phyloP scores from a whole-genome alignment of 768 basidiomycete species.

The Suillus americanus region DNA sequence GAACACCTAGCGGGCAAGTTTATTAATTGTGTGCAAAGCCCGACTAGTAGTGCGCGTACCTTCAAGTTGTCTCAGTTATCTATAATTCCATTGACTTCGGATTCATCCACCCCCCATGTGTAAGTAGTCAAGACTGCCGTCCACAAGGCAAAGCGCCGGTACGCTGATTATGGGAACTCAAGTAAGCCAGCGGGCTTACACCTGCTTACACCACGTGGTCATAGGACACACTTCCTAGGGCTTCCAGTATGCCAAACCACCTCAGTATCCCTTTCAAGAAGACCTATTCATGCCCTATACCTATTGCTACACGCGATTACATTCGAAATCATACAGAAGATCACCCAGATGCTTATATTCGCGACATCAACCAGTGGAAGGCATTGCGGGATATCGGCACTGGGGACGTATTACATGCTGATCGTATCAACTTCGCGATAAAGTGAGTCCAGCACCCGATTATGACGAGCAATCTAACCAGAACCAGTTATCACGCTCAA shows the following conservation, averaged over 20 bases:
- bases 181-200: too few species aligned
- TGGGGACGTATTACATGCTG: conserved; percentile 51
- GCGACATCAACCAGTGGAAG: conserved; percentile 75
- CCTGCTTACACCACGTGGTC: too few species aligned
- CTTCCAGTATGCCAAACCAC: conserved; percentile 62
- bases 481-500: conserved; percentile 85
- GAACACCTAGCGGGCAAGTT: not conserved
- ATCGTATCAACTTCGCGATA: conserved; percentile 50
- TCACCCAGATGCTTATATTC: conserved; percentile 83
- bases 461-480: conserved; percentile 9
- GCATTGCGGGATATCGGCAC: conserved; percentile 55
- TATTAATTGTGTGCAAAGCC: not conserved
- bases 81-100: not conserved
- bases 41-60: not conserved
- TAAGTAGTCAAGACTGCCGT: too few species aligned
- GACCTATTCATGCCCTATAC: conserved; percentile 56
- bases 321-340: conserved; percentile 66
- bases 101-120: not conserved
- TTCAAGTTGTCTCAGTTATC: not conserved
- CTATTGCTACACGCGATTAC: conserved; percentile 57
- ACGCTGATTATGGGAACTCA: too few species aligned
- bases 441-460: conserved; percentile 46
- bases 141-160: too few species aligned
- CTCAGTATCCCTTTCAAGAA: conserved; percentile 74
- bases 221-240: not conserved